Base-by-base conservation (phyloP, 2,329 filamentous ascomycete species). In the Diaporthe sp. region DNA sequence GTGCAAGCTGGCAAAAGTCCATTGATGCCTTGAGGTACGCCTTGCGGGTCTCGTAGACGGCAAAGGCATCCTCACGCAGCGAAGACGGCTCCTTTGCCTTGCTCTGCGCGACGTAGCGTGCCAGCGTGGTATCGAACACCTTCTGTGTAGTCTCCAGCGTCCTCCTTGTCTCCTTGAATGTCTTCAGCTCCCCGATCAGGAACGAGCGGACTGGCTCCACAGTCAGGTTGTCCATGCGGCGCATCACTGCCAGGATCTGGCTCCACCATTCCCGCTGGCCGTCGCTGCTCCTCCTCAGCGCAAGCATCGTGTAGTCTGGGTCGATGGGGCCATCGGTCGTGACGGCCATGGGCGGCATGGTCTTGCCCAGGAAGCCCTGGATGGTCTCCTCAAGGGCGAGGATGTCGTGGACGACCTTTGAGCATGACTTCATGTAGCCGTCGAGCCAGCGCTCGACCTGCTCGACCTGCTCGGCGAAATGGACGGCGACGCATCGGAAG, bases 41-140 rank as follows among this genome's bases (percentile, higher is more conserved):
- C 81, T 97, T 97, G 75, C 96, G 92, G 34, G 95, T 94, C 86
- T 98, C 97, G 82, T 98, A 97, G 51, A 98, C 91, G 82, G 97
- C 93, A 81, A 99, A 99, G 0, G 97, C 97, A 84, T 99, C 97
- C 83, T 99, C 97, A 76, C 97, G 91, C 74, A 99, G 87, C 1
- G 95, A 91, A 0, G 95, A 98, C 0, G 96, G 91, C 84, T 99
- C 97, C 85, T 98, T 99, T 8, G 95, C 93, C 87, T 98, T 98
- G 78, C 93, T 94, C 84, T 98, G 95, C 4, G 90, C 88, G 7
- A 95, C 90, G 81, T 98, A 98, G 75, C 96, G 92, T 31, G 94
- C 91, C 75, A 98, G 89, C 4, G 94, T 92, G 73, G 90, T 90
- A 82, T 99, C 97, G 81, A 96, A 98, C 4, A 91, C 90, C 84